phyloP scores from a whole-genome alignment of 306 rosid genomes.

The barrel medic (Medicago truncatula) region DNA sequence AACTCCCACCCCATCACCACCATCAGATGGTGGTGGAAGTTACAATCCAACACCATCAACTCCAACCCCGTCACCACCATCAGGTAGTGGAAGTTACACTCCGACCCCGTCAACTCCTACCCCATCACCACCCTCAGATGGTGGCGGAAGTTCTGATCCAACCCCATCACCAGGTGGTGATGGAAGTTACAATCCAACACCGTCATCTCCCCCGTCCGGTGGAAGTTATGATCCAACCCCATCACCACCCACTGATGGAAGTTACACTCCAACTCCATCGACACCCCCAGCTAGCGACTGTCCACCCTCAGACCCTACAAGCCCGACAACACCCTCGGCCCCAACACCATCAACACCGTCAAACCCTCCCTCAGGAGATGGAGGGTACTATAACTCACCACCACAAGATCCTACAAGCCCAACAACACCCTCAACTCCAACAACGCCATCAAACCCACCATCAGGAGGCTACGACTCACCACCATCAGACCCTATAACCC shows the following conservation, averaged over 20 bases:
- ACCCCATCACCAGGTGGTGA: conserved; percentile 37
- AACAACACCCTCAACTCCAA: neutral
- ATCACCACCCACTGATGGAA: conserved; percentile 44
- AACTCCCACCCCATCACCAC: conserved; percentile 47
- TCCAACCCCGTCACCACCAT: conserved; percentile 38
- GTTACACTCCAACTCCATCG: conserved; percentile 37
- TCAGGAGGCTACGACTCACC: neutral
- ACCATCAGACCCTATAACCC: neutral
- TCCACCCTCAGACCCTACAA: neutral
- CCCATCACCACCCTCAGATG: conserved; percentile 15
- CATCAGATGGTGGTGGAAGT: conserved; percentile 48
- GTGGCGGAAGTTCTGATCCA: conserved; percentile 42
- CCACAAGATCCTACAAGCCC: neutral
- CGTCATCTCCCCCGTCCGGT: conserved; percentile 63
- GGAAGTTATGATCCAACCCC: conserved; percentile 46
- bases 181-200: conserved; percentile 58
- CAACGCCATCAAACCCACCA: neutral
- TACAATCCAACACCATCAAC: conserved; percentile 56
- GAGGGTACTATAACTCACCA: neutral
- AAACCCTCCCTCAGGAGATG: neutral
- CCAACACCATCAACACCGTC: conserved; percentile 17
- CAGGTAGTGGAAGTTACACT: conserved; percentile 55
- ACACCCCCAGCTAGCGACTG: conserved; percentile 52
- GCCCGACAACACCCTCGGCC: neutral
- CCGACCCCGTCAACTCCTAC: conserved; percentile 69